Conservation (phyloP, 768 basidiomycete species). For the Tephrocybe sp. region DNA sequence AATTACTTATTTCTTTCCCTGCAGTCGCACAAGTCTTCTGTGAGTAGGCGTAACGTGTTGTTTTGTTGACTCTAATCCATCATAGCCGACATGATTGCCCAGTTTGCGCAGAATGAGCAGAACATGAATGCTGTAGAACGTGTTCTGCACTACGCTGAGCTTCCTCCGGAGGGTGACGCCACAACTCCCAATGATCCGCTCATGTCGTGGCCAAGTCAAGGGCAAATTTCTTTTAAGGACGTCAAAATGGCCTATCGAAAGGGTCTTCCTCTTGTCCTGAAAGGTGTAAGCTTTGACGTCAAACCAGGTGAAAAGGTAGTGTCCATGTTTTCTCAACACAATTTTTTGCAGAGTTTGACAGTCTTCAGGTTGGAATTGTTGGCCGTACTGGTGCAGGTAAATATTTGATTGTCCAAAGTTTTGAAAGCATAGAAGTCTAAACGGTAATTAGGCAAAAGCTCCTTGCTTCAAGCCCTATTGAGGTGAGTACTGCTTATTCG, state of each 20-base stretch:
- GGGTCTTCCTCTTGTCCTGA: constrained; percentile 63
- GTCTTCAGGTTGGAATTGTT: constrained; percentile 39
- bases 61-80: background rate
- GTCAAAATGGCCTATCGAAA: constrained; percentile 57
- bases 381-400: constrained; percentile 45
- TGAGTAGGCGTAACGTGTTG: constrained; percentile 19
- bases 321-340: background rate
- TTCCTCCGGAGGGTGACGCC: constrained; percentile 50
- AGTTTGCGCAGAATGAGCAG: constrained; percentile 60
- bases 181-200: constrained; percentile 43
- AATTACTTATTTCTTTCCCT: background rate
- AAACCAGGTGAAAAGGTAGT: constrained; percentile 62
- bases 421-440: background rate
- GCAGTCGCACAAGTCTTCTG: constrained; percentile 47
- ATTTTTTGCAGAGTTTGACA: background rate
- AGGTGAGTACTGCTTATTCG: constrained; percentile 28
- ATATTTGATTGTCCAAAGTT: background rate
- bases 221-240: constrained; percentile 51
- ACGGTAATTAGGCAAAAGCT: constrained; percentile 44
- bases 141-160: constrained; percentile 60
- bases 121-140: constrained; percentile 76
- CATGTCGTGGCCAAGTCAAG: constrained; percentile 45
- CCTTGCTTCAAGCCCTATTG: constrained; percentile 54
- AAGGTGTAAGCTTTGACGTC: constrained; percentile 54
- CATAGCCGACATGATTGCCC: constrained; percentile 49